phyloP scores from a whole-genome alignment of 1,284 basidiomycete species.

The Wolfiporia cocos region DNA sequence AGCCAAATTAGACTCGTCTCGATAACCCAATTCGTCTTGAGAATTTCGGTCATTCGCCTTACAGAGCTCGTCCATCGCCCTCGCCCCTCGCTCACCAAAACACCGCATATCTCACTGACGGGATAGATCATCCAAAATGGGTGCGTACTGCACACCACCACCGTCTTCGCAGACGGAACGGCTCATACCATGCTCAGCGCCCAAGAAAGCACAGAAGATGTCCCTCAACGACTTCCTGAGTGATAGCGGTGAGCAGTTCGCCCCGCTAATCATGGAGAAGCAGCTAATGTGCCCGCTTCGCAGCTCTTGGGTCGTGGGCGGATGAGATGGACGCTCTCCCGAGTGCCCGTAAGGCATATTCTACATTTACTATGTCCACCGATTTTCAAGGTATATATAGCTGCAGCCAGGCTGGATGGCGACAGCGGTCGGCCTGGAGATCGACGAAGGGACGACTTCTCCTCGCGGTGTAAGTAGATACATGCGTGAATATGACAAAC shows the following conservation, averaged over 20 bases:
- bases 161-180: too few species aligned
- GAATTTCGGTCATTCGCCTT: conserved; percentile 15
- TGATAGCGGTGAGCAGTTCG: conserved; percentile 58
- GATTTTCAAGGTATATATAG: conserved; percentile 30
- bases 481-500: not conserved
- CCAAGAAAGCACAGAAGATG: conserved; percentile 90
- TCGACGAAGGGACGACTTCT: conserved; percentile 49
- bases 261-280: not conserved
- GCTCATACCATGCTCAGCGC: conserved; percentile 42
- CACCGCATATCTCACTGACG: too few species aligned
- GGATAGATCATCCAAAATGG: conserved; percentile 30
- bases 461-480: conserved; percentile 46
- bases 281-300: conserved; percentile 1
- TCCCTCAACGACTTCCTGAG: conserved; percentile 86
- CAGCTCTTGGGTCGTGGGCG: conserved; percentile 90
- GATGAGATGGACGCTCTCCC: conserved; percentile 92
- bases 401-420: conserved; percentile 56
- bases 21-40: too few species aligned
- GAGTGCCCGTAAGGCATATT: conserved; percentile 68
- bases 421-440: conserved; percentile 44
- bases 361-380: conserved; percentile 7
- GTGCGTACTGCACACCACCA: too few species aligned
- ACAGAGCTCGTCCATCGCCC: too few species aligned
- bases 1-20: too few species aligned
- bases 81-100: conserved; percentile 6